Evolutionary conservation across 768 basidiomycete species (phyloP), one percentile per base, ranked within the genome.

Genomic region (Daedaleopsis nitida): DNA sequence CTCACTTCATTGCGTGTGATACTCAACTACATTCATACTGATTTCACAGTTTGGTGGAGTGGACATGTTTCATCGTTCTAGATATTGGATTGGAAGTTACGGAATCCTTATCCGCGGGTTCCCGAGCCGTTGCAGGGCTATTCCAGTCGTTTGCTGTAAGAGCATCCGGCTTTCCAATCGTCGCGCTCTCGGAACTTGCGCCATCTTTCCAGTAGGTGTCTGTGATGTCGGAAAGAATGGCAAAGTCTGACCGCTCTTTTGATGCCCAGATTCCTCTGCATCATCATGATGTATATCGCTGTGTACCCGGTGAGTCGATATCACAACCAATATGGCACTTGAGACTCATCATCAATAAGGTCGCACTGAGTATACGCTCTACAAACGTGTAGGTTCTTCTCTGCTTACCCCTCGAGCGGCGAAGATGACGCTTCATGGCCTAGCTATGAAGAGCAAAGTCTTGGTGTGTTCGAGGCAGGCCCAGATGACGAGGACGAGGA

Each of bases 211-310:
- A 91, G 87, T 87, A 62, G 64, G 83, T 77, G 8, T 23, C 19
- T 12, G 21, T n/a, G 14, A 32, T 10, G 7, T 6, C 7, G 23
- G 5, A 27, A 21, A 24, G 0, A 24, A 24, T 24, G 24, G 47
- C 21, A 49, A 5, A 24, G 24, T 13, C 47, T 49, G 7, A 49
- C 14, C 23, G 23, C 13, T 23, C n/a, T 24, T 23, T 27, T 14
- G 14, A 7, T 23, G 7, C 27, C 21, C 48, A 69, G 86, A 63
- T 86, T 91, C 43, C 69, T 91, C 1, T 90, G 89, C 66, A 80
- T 89, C 8, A 82, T 91, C 60, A 87, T 94, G 88, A 92, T 91
- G 89, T 86, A 85, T 62, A 85, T 86, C 55, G 81, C 83, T 35
- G 77, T 85, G 65, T 70, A 81, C 74, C 54, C 47, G 37, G 67